Percentiles rank a stretch among this genome's conserved stretches.
These are phyloP conservation scores for Erythrophleum fordii DNA, from an alignment of 306 rosid genomes.

Conservation along the genomic window DNA sequence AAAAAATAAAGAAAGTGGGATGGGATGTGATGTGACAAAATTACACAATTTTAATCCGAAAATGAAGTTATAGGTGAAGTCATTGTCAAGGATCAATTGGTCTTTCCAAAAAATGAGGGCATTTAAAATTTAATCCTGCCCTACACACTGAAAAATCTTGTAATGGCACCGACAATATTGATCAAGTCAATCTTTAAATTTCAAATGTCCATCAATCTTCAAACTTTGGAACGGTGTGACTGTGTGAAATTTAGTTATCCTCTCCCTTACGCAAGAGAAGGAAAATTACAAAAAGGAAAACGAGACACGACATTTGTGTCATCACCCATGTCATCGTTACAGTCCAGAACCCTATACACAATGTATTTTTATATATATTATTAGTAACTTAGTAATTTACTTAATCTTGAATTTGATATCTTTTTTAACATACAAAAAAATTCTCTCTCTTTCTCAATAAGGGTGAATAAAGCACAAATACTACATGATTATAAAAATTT, in stretches of 20 bases:
- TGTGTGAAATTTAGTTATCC: neutral
- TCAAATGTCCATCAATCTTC: constrained; percentile 8
- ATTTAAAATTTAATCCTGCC: constrained; percentile 9
- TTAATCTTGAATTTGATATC: too few relatives aligned
- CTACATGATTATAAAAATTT: too few relatives aligned
- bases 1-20: neutral
- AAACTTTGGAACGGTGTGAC: neutral
- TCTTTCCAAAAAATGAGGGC: neutral
- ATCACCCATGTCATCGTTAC: neutral
- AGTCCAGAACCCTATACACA: neutral
- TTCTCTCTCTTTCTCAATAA: too few relatives aligned
- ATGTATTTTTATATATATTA: neutral
- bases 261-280: neutral
- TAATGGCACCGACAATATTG: constrained; percentile 3
- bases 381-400: neutral
- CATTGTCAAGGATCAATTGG: constrained; percentile 3
- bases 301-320: neutral
- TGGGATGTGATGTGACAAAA: constrained; percentile 20
- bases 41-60: neutral
- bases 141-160: constrained; percentile 6
- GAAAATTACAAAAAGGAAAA: neutral
- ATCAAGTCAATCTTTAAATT: neutral
- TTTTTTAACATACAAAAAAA: too few relatives aligned
- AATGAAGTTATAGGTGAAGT: neutral
- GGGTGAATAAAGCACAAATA: too few relatives aligned